A percentile compares a stretch with the other conserved stretches of the same genome.
Conservation (phyloP, 306 rosid species). For the Ochetophila trinervis region DNA sequence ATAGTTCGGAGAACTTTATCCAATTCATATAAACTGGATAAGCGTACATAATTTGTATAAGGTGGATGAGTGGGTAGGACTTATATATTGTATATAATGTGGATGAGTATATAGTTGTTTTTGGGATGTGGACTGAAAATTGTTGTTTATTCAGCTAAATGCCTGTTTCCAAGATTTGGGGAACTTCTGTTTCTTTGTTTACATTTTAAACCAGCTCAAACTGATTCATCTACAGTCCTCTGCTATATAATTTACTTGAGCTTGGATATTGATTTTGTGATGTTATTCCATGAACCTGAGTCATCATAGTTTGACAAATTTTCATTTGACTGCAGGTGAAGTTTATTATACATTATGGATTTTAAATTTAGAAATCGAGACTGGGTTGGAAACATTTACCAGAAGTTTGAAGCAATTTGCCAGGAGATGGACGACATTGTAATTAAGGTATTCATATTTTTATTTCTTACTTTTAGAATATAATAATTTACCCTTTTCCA, state of each 20-base stretch:
- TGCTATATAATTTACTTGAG: neutral
- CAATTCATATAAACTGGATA: no score
- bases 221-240: neutral
- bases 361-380: slow-evolving; percentile 41
- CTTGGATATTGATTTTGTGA: neutral
- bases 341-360: slow-evolving; percentile 46
- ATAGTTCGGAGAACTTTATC: no score
- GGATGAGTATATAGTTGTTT: no score
- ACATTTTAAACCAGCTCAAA: neutral
- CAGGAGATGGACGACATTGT: slow-evolving; percentile 74
- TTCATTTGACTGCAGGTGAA: slow-evolving; percentile 29
- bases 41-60: no score
- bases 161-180: neutral
- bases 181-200: neutral
- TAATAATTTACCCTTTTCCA: neutral
- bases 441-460: slow-evolving; percentile 47
- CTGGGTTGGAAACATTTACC: slow-evolving; percentile 76
- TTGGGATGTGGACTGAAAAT: neutral
- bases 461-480: neutral
- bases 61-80: no score
- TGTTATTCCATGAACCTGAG: neutral
- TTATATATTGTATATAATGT: no score
- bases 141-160: neutral
- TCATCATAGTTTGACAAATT: neutral
- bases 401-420: slow-evolving; percentile 78